Evolutionary conservation across 2,329 filamentous ascomycete species (phyloP), one percentile per base, ranked within the genome.

Genomic region (Ophiostoma tasmaniense): DNA sequence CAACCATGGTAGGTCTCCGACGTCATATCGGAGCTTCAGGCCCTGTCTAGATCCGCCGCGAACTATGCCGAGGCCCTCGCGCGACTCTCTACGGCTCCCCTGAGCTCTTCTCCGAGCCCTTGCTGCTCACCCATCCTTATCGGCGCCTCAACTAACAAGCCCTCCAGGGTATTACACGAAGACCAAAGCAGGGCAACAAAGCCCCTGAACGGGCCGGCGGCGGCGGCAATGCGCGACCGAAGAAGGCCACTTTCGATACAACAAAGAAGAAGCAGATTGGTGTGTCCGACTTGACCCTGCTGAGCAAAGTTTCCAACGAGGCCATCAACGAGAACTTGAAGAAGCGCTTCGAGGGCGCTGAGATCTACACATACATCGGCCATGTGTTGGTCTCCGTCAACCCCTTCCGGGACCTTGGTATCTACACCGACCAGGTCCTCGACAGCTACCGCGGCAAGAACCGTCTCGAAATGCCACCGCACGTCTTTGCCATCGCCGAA

Each of bases 301-400:
- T 99, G 77, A 97, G 93, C 84, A 98, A 98, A 80, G 96, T 99
- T 73, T 97, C 93, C 73, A 98, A 99, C 80, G 95, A 99, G 80
- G 93, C 94, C 71, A 99, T 99, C 84, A 99, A 99, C 82, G 95
- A 98, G 70, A 99, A 99, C 79, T 79, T 99, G 79, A 97, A 97
- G 85, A 96, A 98, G 83, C 89, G 95, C 72, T 99, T 99, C 80
- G 92, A 98, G 78, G 93, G 94, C 84, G 90, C 86, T 79, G 94
- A 99, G 81, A 99, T 99, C 79, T 99, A 99, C 83, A 99, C 95
- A 77, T 99, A 99, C 80, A 99, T 99, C 78, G 95, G 95, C 82
- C 94, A 98, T 90, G 95, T 99, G 80, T 81, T 99, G 85, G 95
- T 99, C 74, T 98, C 95, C 52, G 95, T 99, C 79, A 99, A 99